These are phyloP conservation scores for Biancaea sappan DNA, from an alignment of 306 rosid genomes.

Conservation along the genomic window DNA sequence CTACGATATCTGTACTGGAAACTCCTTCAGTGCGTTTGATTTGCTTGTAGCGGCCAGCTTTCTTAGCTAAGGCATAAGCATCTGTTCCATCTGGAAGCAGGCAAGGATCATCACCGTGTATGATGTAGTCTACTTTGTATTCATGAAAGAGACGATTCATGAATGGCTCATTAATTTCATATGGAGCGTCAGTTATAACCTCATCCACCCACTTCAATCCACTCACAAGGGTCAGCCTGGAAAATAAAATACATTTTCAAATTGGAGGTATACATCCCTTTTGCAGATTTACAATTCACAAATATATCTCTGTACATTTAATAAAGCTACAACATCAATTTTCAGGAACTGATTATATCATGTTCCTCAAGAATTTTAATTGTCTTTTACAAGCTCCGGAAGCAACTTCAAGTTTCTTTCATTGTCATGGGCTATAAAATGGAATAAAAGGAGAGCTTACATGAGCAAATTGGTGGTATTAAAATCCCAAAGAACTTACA, in stretches of 20 bases:
- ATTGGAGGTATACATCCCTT: conserved; percentile 11
- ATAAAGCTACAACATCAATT: conserved; percentile 15
- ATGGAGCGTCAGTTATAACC: conserved; percentile 94
- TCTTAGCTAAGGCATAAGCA: conserved; percentile 97
- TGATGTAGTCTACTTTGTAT: conserved; percentile 90
- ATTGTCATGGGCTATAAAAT: background rate
- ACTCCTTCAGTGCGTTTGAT: conserved; percentile 99
- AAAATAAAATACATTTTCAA: conserved; percentile 28
- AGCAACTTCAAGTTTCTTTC: background rate
- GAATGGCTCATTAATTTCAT: conserved; percentile 89
- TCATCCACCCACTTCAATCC: conserved; percentile 99
- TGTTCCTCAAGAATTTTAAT: background rate
- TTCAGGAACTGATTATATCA: conserved; percentile 6
- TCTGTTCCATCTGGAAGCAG: conserved; percentile 99
- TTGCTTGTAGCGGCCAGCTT: conserved; percentile 97
- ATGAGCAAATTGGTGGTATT: background rate
- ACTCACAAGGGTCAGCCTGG: conserved; percentile 87
- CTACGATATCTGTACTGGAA: conserved; percentile 99
- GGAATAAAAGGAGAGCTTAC: background rate
- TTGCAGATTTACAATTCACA: conserved; percentile 6
- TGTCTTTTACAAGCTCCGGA: background rate
- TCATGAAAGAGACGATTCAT: conserved; percentile 92
- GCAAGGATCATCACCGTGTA: conserved; percentile 99
- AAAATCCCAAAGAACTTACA: background rate
- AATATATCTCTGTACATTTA: conserved; percentile 4